Percentiles rank a stretch among this genome's conserved stretches.
These are phyloP conservation scores for Aureobasidium subglaciale DNA, from an alignment of 2,329 filamentous ascomycete genomes.

Conservation along the genomic window DNA sequence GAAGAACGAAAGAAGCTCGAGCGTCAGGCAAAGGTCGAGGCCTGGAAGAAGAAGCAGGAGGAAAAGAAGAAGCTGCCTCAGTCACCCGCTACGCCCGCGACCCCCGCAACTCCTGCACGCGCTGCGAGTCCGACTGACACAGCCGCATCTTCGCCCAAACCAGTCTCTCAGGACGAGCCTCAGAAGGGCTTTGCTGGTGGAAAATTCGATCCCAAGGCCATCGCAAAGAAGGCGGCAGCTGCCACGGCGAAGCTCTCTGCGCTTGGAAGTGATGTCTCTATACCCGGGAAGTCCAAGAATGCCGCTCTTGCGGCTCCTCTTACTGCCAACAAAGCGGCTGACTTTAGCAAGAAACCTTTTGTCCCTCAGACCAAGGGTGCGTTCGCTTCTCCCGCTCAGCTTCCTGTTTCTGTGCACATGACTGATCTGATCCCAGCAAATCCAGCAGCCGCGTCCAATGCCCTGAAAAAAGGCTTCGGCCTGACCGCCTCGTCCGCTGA, in stretches of 20 bases:
- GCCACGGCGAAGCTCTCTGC: constrained; percentile 45
- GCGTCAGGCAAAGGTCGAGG: constrained; percentile 71
- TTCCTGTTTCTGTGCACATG: no score
- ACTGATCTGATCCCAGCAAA: background rate
- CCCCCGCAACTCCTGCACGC: constrained; percentile 12
- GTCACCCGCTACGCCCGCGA: constrained; percentile 10
- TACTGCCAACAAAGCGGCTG: constrained; percentile 27
- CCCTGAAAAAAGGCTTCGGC: constrained; percentile 56
- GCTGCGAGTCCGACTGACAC: constrained; percentile 20
- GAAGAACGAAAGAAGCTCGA: constrained; percentile 60
- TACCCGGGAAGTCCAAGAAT: constrained; percentile 42
- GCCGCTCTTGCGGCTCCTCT: constrained; percentile 33
- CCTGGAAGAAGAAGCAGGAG: constrained; percentile 85
- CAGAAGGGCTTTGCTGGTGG: constrained; percentile 56
- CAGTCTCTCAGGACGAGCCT: constrained; percentile 34
- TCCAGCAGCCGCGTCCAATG: background rate
- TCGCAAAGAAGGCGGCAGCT: constrained; percentile 68
- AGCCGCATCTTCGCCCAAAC: constrained; percentile 14
- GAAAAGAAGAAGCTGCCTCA: constrained; percentile 60
- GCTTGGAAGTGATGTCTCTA: constrained; percentile 49
- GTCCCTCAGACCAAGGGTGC: constrained; percentile 1
- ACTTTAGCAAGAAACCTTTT: constrained; percentile 14
- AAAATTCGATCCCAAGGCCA: constrained; percentile 82
- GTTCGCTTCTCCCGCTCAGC: background rate
- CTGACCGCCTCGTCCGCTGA: constrained; percentile 63